Evolutionary conservation across 768 basidiomycete species (phyloP), one percentile per base, ranked within the genome.

Genomic region (Mycena venus): DNA sequence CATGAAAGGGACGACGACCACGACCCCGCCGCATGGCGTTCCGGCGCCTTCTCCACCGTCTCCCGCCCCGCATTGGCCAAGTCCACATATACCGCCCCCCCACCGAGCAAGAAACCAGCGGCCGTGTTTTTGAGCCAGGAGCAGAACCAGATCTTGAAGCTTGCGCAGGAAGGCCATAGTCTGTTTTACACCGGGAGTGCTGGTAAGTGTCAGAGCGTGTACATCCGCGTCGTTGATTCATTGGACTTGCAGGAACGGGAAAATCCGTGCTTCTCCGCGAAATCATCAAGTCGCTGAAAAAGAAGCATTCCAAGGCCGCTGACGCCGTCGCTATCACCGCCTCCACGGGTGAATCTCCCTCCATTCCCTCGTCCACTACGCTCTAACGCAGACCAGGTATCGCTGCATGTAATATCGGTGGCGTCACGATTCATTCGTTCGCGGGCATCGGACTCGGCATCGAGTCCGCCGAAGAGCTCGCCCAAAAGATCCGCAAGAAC

Each of bases 131-230:
- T 99, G 71, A 98, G 96, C 82, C 84, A 89, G 72, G 97, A 99
- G 80, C 98, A 99, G 83, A 92, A 86, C 63, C 90, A 93, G 72
- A 95, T 99, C 59, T 85, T 98, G 73, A 88, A 90, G 70, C 86
- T 98, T 40, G 97, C 97, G 1, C 85, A 92, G 38, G 86, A 90
- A 15, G 92, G 91, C 3, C 82, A 91, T 56, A 98, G 92, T 78
- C 79, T 99, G 34, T 99, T 99, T 80, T 99, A 99, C 82, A 99
- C 98, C 2, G 98, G 98, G 31, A 96, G 95, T 86, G 98, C 98
- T 72, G 98, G 97, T 98, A 75, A 75, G 92, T 83, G 21, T 40
- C 36, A 55, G 70, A 78, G 79, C 78, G 78, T 72, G 73, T 71
- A 27, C 11, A 34, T 31, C 64, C 61, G 64, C 31, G 61, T 42